A percentile compares a stretch with the other conserved stretches of the same genome.
Evolutionary conservation across 352 stramenopile species (phyloP).

Genomic region (Halophytophthora batemanensis): DNA sequence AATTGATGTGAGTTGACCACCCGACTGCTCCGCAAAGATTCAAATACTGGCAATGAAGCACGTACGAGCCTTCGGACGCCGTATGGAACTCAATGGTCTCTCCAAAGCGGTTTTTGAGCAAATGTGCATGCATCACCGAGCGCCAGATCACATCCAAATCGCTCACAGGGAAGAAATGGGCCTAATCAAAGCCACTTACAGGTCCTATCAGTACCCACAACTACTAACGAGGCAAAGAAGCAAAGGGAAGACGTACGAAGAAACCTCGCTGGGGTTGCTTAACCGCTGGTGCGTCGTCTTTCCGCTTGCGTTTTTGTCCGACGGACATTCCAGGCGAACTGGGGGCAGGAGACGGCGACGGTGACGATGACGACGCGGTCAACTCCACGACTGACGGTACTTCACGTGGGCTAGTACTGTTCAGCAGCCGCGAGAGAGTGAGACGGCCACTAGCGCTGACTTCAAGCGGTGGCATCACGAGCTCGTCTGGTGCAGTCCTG

Average conservation of each 20-base stretch:
- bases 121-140: slow-evolving; percentile 55
- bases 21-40: too few relatives aligned
- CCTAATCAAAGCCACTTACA: slow-evolving; percentile 15
- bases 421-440: slow-evolving; percentile 27
- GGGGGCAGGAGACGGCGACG: slow-evolving; percentile 14
- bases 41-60: too few relatives aligned
- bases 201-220: not conserved
- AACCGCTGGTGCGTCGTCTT: slow-evolving; percentile 8
- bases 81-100: slow-evolving; percentile 68
- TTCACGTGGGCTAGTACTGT: slow-evolving; percentile 17
- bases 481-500: not conserved
- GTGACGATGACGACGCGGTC: slow-evolving; percentile 13
- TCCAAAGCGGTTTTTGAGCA: slow-evolving; percentile 58
- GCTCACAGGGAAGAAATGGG: slow-evolving; percentile 51
- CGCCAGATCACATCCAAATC: slow-evolving; percentile 64
- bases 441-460: slow-evolving; percentile 1
- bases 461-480: slow-evolving; percentile 2
- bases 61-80: slow-evolving; percentile 46
- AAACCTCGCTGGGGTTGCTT: slow-evolving; percentile 17
- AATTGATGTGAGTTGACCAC: not conserved
- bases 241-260: slow-evolving; percentile 27
- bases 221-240: not conserved
- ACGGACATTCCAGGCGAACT: slow-evolving; percentile 4
- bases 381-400: slow-evolving; percentile 1
- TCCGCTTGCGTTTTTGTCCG: slow-evolving; percentile 31